Conservation (phyloP, 1,139 yeast species). For the Geotrichum klebahnii region DNA sequence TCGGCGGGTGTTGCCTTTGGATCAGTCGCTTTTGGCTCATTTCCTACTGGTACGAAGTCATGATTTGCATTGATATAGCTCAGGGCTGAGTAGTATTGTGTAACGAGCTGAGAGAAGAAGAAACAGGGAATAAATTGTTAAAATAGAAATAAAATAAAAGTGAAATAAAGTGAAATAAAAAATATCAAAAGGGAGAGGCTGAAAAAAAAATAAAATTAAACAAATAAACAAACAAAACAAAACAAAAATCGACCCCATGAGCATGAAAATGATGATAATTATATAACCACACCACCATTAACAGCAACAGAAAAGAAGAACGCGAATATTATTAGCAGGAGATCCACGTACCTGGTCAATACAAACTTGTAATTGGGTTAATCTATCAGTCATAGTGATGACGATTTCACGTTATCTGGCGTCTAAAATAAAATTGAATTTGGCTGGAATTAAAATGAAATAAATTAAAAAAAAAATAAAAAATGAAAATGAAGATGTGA, state of each 20-base stretch:
- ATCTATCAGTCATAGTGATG: constrained; percentile 55
- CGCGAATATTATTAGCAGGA: background rate
- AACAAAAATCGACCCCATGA: too few relatives aligned
- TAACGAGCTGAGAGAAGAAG: background rate
- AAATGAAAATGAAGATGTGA: too few relatives aligned
- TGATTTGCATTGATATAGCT: constrained; percentile 77
- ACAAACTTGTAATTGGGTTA: constrained; percentile 88
- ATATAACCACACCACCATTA: too few relatives aligned
- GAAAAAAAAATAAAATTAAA: background rate
- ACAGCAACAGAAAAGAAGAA: too few relatives aligned
- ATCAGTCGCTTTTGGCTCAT: constrained; percentile 53
- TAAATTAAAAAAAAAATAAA: too few relatives aligned
- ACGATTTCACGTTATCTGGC: background rate
- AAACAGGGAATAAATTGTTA: too few relatives aligned
- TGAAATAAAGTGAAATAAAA: background rate
- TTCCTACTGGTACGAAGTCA: constrained; percentile 50
- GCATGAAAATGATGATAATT: too few relatives aligned
- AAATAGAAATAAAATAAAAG: background rate
- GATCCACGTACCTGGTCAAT: constrained; percentile 57
- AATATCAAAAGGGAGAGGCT: too few relatives aligned
- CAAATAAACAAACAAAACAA: background rate
- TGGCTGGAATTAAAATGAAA: background rate
- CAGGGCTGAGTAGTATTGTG: constrained; percentile 82
- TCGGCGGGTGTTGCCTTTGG: constrained; percentile 44
- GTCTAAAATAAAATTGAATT: background rate